phyloP scores from a whole-genome alignment of 306 rosid genomes.

The Glycine soja region DNA sequence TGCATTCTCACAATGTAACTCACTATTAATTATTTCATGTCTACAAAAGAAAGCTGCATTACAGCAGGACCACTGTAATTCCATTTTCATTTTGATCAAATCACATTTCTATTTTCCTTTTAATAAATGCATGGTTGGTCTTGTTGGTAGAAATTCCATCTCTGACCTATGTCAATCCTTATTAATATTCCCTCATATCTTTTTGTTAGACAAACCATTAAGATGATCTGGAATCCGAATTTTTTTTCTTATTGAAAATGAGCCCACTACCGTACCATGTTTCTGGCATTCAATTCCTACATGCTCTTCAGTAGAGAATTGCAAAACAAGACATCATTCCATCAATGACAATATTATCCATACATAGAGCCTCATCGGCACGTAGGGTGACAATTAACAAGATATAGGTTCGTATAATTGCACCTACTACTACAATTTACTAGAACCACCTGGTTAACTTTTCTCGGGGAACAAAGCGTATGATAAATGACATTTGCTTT shows the following conservation, averaged over 20 bases:
- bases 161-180: conserved; percentile 51
- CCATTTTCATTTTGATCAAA: conserved; percentile 27
- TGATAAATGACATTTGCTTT: neutral
- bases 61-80: conserved; percentile 43
- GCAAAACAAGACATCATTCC: conserved; percentile 34
- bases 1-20: too few species aligned
- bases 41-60: neutral
- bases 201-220: conserved; percentile 46
- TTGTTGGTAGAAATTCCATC: conserved; percentile 38
- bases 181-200: conserved; percentile 38
- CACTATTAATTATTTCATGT: too few species aligned
- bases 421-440: conserved; percentile 31
- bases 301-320: conserved; percentile 43
- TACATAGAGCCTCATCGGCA: neutral
- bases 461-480: conserved; percentile 26
- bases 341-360: conserved; percentile 17
- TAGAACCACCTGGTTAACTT: conserved; percentile 32
- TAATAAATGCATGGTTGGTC: conserved; percentile 30
- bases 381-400: conserved; percentile 47
- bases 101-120: neutral
- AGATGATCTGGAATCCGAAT: conserved; percentile 32
- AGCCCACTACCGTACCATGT: conserved; percentile 44
- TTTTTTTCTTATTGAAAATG: conserved; percentile 31
- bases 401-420: conserved; percentile 45
- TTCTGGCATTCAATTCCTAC: conserved; percentile 38